These are phyloP conservation scores for Exophiala viscosa DNA, from an alignment of 2,329 filamentous ascomycete genomes.

Conservation along the genomic window DNA sequence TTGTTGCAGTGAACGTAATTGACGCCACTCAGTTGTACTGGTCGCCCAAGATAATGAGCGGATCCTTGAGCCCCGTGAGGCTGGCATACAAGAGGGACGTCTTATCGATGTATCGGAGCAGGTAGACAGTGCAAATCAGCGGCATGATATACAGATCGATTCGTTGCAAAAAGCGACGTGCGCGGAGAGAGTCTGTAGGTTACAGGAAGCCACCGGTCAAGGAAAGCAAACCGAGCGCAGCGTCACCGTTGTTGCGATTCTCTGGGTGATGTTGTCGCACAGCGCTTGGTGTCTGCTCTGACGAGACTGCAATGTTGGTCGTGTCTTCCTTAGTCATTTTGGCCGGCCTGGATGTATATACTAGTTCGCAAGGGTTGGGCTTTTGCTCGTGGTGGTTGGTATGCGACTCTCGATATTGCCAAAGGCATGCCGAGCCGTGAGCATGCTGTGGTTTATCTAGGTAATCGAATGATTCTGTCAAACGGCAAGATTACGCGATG, in stretches of 20 bases:
- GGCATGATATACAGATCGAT: conserved; percentile 64
- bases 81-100: conserved; percentile 32
- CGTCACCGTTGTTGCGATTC: conserved; percentile 4
- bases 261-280: too few relatives aligned
- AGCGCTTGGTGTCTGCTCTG: too few relatives aligned
- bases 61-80: conserved; percentile 30
- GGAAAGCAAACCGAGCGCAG: not conserved
- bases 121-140: conserved; percentile 33
- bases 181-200: not conserved
- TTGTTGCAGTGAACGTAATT: conserved; percentile 33
- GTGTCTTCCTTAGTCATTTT: too few relatives aligned
- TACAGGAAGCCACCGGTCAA: not conserved
- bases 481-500: too few relatives aligned
- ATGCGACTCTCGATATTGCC: too few relatives aligned
- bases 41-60: conserved; percentile 6
- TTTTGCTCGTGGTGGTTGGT: too few relatives aligned
- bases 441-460: too few relatives aligned
- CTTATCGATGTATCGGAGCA: conserved; percentile 33
- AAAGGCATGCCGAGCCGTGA: too few relatives aligned
- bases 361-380: too few relatives aligned
- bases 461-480: too few relatives aligned
- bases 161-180: conserved; percentile 53
- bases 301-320: too few relatives aligned
- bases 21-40: conserved; percentile 43
- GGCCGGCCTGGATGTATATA: too few relatives aligned